Evolutionary conservation across 2,329 filamentous ascomycete species (phyloP), one percentile per base, ranked within the genome.

Genomic region (Cadophora luteo-olivacea): DNA sequence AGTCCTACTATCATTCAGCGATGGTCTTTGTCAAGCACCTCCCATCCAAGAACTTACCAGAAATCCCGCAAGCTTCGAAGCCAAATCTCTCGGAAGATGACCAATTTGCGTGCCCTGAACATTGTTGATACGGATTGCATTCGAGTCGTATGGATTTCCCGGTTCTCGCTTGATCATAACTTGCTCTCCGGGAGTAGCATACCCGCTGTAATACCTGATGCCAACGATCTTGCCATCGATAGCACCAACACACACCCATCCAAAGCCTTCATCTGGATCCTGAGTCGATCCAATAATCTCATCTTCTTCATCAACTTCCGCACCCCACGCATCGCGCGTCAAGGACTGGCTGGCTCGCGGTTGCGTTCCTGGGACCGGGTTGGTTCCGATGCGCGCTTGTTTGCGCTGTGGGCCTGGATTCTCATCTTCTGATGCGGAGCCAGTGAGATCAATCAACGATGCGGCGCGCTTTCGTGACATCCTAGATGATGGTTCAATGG

Each of bases 121-220:
- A 78, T 96, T 97, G 74, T 92, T 85, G 1, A 97, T 87, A 5
- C 88, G 87, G 67, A 97, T 93, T 0, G 93, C 93, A 79, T 96
- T 96, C 6, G 73, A 71, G 76, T 96, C 92, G 76, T 91, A 92
- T 72, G 80, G 82, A 75, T 95, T 95, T 1, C 79, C 75, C 1
- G 91, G 89, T 75, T 95, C 90, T 75, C 92, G 83, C 45, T 81
- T 82, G 65, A 91, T 81, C 58, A 89, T 78, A 2, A 92, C 88
- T 64, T 85, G 82, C 76, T 93, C 90, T 29, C 89, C 89, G 1
- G 82, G 73, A 8, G 84, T 89, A 16, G 89, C 90, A 72, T 84
- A 82, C 1, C 90, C 90, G 65, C 79, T 79, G 77, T 93, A 92
- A 76, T 87, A 92, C 55, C 81, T 75, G 22, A 86, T 60, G 55